phyloP scores from a whole-genome alignment of 208 protist species.

The Leishmania gerbilli region DNA sequence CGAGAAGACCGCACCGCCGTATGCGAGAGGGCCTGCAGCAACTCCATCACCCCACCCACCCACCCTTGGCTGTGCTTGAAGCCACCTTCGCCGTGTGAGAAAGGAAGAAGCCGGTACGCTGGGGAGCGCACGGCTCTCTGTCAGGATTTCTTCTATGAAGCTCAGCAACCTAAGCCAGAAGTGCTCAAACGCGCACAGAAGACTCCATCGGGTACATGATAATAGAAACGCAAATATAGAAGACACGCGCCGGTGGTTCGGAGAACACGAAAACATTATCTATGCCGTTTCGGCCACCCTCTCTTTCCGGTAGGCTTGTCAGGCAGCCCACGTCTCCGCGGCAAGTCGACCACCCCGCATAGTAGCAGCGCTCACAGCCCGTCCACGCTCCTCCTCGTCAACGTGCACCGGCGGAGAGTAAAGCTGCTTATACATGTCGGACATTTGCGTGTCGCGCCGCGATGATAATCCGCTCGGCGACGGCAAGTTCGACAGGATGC shows the following conservation, averaged over 20 bases:
- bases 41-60: not conserved
- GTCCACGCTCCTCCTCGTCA: not conserved
- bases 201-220: not conserved
- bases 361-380: not conserved
- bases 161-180: not conserved
- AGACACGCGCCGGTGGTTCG: not conserved
- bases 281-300: not conserved
- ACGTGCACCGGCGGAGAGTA: constrained; percentile 38
- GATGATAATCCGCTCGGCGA: not conserved
- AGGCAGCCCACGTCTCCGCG: not conserved
- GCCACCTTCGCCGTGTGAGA: not conserved
- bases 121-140: not conserved
- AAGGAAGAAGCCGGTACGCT: not conserved
- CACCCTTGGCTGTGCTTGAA: not conserved
- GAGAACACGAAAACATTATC: not conserved
- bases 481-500: constrained; percentile 6
- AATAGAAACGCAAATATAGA: no score
- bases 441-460: not conserved
- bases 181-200: not conserved
- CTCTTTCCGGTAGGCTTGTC: not conserved
- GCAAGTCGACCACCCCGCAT: not conserved
- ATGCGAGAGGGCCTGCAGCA: not conserved
- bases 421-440: constrained; percentile 43
- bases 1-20: not conserved
- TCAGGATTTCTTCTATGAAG: not conserved